Evolutionary conservation across 192 early-diverging fungal species (phyloP).

Genomic region (Linnemannia elongata): DNA sequence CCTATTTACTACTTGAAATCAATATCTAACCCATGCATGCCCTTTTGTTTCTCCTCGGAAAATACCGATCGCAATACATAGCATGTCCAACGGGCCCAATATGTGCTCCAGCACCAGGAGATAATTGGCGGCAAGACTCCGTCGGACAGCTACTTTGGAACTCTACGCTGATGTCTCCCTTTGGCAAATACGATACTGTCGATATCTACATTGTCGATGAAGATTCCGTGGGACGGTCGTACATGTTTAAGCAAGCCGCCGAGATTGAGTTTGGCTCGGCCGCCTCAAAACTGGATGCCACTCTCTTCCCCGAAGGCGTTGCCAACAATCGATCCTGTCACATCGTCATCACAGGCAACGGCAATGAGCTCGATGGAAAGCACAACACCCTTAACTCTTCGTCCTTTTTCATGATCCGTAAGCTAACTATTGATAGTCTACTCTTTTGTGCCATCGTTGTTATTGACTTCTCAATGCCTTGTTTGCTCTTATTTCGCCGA

Average conservation of each 20-base stretch:
- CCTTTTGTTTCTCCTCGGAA: not conserved
- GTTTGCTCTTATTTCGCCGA: not conserved
- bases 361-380: slow-evolving; percentile 16
- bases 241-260: slow-evolving; percentile 12
- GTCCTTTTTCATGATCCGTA: slow-evolving; percentile 46
- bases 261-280: slow-evolving; percentile 9
- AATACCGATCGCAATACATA: not conserved
- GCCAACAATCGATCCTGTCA: slow-evolving; percentile 41
- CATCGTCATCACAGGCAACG: slow-evolving; percentile 6
- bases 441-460: not conserved
- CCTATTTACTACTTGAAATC: not conserved
- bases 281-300: slow-evolving; percentile 13
- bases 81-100: slow-evolving; percentile 25
- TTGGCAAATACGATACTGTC: slow-evolving; percentile 32
- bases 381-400: slow-evolving; percentile 34
- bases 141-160: slow-evolving; percentile 39
- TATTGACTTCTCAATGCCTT: not conserved
- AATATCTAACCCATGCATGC: not conserved
- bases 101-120: slow-evolving; percentile 30
- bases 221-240: not conserved
- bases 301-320: slow-evolving; percentile 19
- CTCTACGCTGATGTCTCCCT: slow-evolving; percentile 1
- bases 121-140: slow-evolving; percentile 25
- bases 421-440: not conserved
- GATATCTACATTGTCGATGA: slow-evolving; percentile 42